Evolutionary conservation across 805 yeast genomes (phyloP).

Genomic region (Torulaspora quercuum): DNA sequence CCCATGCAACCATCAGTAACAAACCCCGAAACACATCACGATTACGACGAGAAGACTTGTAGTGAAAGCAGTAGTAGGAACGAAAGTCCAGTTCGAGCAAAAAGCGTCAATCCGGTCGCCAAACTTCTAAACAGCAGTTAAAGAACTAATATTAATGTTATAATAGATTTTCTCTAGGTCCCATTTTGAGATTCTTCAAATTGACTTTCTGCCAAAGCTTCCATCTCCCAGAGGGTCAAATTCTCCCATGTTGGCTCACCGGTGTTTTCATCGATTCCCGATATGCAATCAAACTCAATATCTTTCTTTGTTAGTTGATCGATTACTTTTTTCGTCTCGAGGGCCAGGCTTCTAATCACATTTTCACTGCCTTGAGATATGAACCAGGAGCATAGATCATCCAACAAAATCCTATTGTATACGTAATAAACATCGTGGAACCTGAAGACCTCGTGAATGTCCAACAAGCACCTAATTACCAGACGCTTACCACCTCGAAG

Average conservation of each 20-base stretch:
- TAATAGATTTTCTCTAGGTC: constrained; percentile 4
- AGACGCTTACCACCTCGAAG: constrained; percentile 67
- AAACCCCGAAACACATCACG: constrained; percentile 15
- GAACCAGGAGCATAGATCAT: constrained; percentile 76
- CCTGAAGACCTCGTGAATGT: constrained; percentile 68
- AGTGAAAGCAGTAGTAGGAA: constrained; percentile 33
- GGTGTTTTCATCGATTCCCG: constrained; percentile 36
- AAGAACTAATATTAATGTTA: background rate
- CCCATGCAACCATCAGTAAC: constrained; percentile 3
- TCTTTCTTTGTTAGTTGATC: constrained; percentile 41
- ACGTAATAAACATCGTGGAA: constrained; percentile 82
- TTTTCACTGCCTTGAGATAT: constrained; percentile 55
- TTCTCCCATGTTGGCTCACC: constrained; percentile 43
- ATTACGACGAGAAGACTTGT: constrained; percentile 30
- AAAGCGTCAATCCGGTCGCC: constrained; percentile 13
- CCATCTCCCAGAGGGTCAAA: constrained; percentile 54
- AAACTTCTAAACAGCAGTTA: constrained; percentile 16
- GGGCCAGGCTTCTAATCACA: constrained; percentile 59
- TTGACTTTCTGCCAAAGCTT: constrained; percentile 53
- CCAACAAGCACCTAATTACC: constrained; percentile 57
- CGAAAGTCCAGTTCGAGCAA: constrained; percentile 19
- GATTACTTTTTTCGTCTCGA: constrained; percentile 51
- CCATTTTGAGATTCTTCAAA: constrained; percentile 27
- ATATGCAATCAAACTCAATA: constrained; percentile 44
- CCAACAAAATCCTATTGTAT: constrained; percentile 70